Evolutionary conservation across 169 alveolate genomes (phyloP), one percentile per base, ranked within the genome.

Genomic region (Plasmodium vivax): DNA sequence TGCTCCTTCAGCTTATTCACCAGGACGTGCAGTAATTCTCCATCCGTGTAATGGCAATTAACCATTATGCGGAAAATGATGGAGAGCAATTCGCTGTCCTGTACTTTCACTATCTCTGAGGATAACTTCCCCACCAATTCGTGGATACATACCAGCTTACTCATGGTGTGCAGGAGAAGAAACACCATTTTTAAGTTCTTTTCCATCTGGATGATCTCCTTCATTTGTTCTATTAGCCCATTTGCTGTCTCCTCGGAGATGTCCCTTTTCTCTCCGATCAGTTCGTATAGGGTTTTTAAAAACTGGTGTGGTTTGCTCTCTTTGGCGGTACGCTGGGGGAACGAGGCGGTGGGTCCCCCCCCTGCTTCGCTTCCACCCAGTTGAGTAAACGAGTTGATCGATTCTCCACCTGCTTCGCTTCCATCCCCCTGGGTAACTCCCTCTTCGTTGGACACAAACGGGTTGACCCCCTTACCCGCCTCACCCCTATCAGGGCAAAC

Each of bases 41-140:
- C 73, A 47, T 90, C 84, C 16, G 30, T 16, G 62, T 90, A 80
- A 79, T 30, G 38, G 6, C 85, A 79, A 82, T 90, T 90, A 2
- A 68, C 75, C 47, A 74, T 5, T 27, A 90, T 47, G 19, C 94
- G 82, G 10, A 90, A 23, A 14, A 90, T 43, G 45, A 90, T 90
- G 6, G 94, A 90, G 51, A 90, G 75, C 51, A 71, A 43, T 81
- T 90, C 94, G 5, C 83, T 30, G 36, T 90, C 94, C 51, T 80
- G 23, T 38, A 90, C 36, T 81, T 80, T 80, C 23, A 43, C 71
- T 62, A 90, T 90, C 14, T 82, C 16, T 1, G 71, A 58, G 83
- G 82, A 36, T 43, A 90, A 43, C n/a, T 38, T 19, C 54, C 36
- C 23, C 4, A 90, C 54, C 6, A 45, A 90, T 38, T 90, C 73